Base-by-base conservation (phyloP, 768 basidiomycete species). In the Macrolepiota dolichaula region DNA sequence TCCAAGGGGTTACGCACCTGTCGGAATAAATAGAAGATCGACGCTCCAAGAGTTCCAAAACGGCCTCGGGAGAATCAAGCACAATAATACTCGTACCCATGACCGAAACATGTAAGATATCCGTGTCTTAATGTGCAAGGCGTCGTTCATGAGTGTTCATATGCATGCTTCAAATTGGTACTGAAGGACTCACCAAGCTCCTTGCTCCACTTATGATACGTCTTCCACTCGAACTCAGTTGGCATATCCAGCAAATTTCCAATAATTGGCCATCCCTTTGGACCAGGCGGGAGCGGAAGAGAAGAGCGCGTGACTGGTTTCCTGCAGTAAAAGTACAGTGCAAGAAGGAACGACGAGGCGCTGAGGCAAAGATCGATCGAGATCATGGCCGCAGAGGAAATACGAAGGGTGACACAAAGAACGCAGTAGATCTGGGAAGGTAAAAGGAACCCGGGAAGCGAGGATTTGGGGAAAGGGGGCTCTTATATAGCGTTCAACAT, bases 211-310 rank as follows among this genome's bases (percentile, higher is more conserved):
- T 70, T 61, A 22, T 75, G 69, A 63, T 78, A 81, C 0, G 75
- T 73, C 17, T 63, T 63, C 66, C 77, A 76, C 57, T 76, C 73
- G 27, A 71, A 63, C 37, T 69, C 68, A 42, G 68, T 63, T 3
- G 80, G 80, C 57, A 81, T 64, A 51, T 80, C 73, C 25, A 72
- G 51, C 5, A 80, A 56, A 63, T 79, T 80, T 7, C 78, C 78
- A 29, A 79, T 68, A 11, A 81, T 37, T 25, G 77, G 77, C n/a
- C 73, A 67, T 25, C 71, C 71, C 50, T 65, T 74, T 1, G 79
- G 79, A 44, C 79, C 79, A n/a, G 79, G 79, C 11, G 78, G 78
- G 6, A 79, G 65, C 0, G 70, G 72, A 12, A 70, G 40, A 22
- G 52, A 42, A 57, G 51, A 24, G 35, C 57, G 36, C 40, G 52